Base-by-base conservation (phyloP, 23 red algal genomes). In the Gracilaria caudata region DNA sequence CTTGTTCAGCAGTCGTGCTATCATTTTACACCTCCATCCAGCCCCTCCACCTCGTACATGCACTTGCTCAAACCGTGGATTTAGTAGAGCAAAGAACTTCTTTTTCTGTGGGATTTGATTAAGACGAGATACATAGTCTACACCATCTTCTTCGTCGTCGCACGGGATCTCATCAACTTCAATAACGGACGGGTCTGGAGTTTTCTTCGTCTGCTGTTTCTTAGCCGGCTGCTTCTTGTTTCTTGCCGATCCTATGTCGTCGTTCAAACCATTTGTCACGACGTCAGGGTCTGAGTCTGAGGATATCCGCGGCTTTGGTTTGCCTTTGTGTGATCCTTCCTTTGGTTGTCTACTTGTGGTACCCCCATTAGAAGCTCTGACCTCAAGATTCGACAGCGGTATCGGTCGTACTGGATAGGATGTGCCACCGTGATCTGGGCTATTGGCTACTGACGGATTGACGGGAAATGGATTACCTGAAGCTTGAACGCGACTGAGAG, bases 151-250 rank as follows among this genome's bases (percentile, higher is more conserved):
- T 46, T 75, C 70, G 11, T 75, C 70, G 21, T 47, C 70, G 13
- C 43, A 47, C 25, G 70, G 70, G 49, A 75, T 75, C 47, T 39
- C 70, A 20, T 75, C 70, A 24, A 75, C 70, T 47, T 75, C 70
- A 75, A 26, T 25, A 47, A 49, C 14, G 3, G 70, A 75, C 16
- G 38, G 4, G 0, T 75, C 70, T 47, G 40, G 19, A 33, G 70
- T 1, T 34, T 47, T 75, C 70, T 47, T 47, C 25, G 40, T 0
- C 21, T 75, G 70, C 12, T 47, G 40, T 17, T 75, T 75, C 14
- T 26, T 45, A 49, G 21, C 43, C 9, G 21, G 6, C 38, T 43
- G 37, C 20, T 46, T 43, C 38, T 32, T 7, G 49, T 16, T 36
- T 14, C 23, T 66, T 14, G 10, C 36, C 3, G 30, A 66, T 9